phyloP scores from a whole-genome alignment of 2,329 filamentous ascomycete genomes.

The Didymella glomerata region DNA sequence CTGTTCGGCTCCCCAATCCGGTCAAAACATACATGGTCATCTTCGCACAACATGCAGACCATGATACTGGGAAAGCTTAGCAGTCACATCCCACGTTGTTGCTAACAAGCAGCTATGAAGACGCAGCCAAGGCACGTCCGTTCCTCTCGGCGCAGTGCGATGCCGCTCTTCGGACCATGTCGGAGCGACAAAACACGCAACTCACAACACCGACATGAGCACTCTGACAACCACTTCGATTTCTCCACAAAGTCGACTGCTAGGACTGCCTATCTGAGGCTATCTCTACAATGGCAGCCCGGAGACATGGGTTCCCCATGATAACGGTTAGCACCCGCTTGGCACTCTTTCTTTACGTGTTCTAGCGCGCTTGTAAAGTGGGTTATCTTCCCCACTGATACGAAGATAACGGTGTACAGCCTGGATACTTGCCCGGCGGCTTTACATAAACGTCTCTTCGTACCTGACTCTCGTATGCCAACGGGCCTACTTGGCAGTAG shows the following conservation, averaged over 20 bases:
- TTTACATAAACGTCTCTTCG: slow-evolving; percentile 18
- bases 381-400: slow-evolving; percentile 20
- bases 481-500: slow-evolving; percentile 10
- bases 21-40: neutral
- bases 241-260: slow-evolving; percentile 1
- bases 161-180: slow-evolving; percentile 11
- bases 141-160: neutral
- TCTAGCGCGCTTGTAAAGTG: slow-evolving; percentile 11
- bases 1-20: neutral
- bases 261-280: slow-evolving; percentile 2
- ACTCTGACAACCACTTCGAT: neutral
- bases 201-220: neutral
- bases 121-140: slow-evolving; percentile 4
- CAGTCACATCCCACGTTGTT: slow-evolving; percentile 13
- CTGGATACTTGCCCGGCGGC: slow-evolving; percentile 12
- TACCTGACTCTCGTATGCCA: slow-evolving; percentile 9
- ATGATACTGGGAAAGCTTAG: slow-evolving; percentile 1
- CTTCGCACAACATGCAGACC: neutral
- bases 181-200: slow-evolving; percentile 2
- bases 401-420: slow-evolving; percentile 18
- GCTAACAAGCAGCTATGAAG: slow-evolving; percentile 2
- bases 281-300: slow-evolving; percentile 3
- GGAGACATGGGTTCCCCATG: slow-evolving; percentile 3
- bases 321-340: slow-evolving; percentile 7
- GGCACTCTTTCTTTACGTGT: slow-evolving; percentile 15